Base-by-base conservation (phyloP, 2,329 filamentous ascomycete genomes). In the Nemania sp. region DNA sequence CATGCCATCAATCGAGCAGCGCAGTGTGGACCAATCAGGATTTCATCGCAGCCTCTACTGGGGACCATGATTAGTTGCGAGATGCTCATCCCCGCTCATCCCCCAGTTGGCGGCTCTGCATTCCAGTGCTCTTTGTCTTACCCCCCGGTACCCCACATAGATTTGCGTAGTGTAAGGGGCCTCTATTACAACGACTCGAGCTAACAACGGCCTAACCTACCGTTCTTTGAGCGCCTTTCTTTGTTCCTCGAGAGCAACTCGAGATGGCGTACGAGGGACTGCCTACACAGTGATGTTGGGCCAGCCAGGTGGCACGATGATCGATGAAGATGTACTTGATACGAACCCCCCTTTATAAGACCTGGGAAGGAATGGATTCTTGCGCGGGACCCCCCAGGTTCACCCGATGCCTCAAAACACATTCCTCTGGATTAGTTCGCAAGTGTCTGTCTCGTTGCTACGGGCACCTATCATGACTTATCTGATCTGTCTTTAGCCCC, bases 71-170 rank as follows among this genome's bases (percentile, higher is more conserved):
- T 29, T 6, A 13, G 61, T 42, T 29, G 40, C 35, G 9, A 54
- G 48, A 54, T 50, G n/a, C 51, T 52, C 57, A 57, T 63, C 63
- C 55, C 62, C 63, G n/a, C 51, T 52, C 57, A 57, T 63, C 63
- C 55, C 62, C 63, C 57, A 51, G 65, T 54, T 68, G 66, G 67
- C 66, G 63, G 62, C 51, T 49, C 67, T 64, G 35, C 70, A 72
- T 72, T 72, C 70, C 70, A 70, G 60, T 17, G 35, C 25, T 63
- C 67, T 71, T 71, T 71, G 66, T 69, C 47, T 57, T 29, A 29
- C 53, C 17, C 45, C 43, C 55, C 46, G 17, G 35, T 54, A 50
- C 65, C 60, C 64, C 65, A 61, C 64, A 57, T 48, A 54, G 32
- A 47, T 49, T 43, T 59, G 43, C 54, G 45, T 47, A 49, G 60